Evolutionary conservation across 2,329 filamentous ascomycete species (phyloP).

Genomic region (Aspergillus carbonarius): DNA sequence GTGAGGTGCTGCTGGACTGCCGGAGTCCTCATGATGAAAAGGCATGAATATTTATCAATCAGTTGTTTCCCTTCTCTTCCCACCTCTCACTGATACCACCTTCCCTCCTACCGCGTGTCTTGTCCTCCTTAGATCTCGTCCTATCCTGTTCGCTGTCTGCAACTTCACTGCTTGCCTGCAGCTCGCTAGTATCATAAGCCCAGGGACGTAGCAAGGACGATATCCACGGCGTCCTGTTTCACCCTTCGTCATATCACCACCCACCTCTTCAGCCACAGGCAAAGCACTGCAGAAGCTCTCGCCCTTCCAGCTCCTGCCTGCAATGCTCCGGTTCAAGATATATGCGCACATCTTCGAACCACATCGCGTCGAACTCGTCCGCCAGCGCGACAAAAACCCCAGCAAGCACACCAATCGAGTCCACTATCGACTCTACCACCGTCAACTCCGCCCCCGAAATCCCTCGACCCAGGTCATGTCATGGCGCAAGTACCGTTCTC

Average conservation of each 20-base stretch:
- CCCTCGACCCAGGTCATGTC: constrained; percentile 3
- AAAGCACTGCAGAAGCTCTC: not conserved
- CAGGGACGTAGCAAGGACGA: not conserved
- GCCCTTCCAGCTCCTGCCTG: constrained; percentile 48
- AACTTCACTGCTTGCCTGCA: too few relatives aligned
- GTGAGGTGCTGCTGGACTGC: too few relatives aligned
- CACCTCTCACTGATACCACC: too few relatives aligned
- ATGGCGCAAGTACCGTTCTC: not conserved
- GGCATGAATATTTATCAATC: too few relatives aligned
- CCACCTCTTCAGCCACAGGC: not conserved
- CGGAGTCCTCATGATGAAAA: too few relatives aligned
- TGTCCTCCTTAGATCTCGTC: too few relatives aligned
- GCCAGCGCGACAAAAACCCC: not conserved
- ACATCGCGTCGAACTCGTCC: constrained; percentile 20
- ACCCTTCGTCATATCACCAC: not conserved
- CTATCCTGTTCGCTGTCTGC: too few relatives aligned
- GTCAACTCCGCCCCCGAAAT: constrained; percentile 41
- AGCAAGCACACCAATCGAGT: constrained; percentile 55
- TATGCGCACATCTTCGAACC: constrained; percentile 62
- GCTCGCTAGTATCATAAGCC: too few relatives aligned
- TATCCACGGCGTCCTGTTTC: not conserved
- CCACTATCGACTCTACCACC: constrained; percentile 60
- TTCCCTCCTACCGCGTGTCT: too few relatives aligned
- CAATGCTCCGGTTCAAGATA: constrained; percentile 68
- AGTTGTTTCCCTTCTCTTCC: too few relatives aligned